phyloP scores from a whole-genome alignment of 2,329 filamentous ascomycete genomes.

The Dactylellina drechsleri region DNA sequence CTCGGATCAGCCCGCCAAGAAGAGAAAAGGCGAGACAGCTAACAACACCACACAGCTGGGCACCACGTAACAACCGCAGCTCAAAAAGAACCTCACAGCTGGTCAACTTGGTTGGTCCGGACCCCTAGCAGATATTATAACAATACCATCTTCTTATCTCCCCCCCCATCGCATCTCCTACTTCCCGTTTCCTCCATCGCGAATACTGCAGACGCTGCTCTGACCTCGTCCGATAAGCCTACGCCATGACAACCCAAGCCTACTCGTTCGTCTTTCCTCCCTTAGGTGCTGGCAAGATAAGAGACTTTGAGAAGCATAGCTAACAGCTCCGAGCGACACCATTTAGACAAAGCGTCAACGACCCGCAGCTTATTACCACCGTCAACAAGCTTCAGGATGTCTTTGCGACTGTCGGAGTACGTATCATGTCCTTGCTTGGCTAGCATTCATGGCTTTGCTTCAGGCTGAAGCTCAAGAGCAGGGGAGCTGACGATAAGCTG shows the following conservation, averaged over 20 bases:
- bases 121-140: not conserved
- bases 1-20: constrained; percentile 44
- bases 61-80: constrained; percentile 3
- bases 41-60: constrained; percentile 20
- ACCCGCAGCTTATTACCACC: constrained; percentile 77
- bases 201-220: constrained; percentile 5
- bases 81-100: not conserved
- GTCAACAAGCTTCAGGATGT: constrained; percentile 99
- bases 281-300: constrained; percentile 18
- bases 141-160: not conserved
- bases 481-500: constrained; percentile 33
- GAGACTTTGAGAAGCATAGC: not conserved
- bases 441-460: constrained; percentile 20
- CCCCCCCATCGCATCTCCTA: constrained; percentile 6
- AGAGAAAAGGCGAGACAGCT: constrained; percentile 34
- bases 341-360: constrained; percentile 76
- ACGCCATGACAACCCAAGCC: constrained; percentile 42
- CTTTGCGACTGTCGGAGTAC: constrained; percentile 90
- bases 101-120: not conserved
- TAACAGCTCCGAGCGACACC: constrained; percentile 7
- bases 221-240: constrained; percentile 9
- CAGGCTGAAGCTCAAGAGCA: constrained; percentile 4
- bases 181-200: constrained; percentile 29
- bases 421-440: constrained; percentile 60
- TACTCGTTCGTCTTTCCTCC: constrained; percentile 45